Percentiles rank a stretch among this genome's conserved stretches.
These are phyloP conservation scores for Kazachstania sp. DNA, from an alignment of 1,139 yeast genomes.

Conservation along the genomic window DNA sequence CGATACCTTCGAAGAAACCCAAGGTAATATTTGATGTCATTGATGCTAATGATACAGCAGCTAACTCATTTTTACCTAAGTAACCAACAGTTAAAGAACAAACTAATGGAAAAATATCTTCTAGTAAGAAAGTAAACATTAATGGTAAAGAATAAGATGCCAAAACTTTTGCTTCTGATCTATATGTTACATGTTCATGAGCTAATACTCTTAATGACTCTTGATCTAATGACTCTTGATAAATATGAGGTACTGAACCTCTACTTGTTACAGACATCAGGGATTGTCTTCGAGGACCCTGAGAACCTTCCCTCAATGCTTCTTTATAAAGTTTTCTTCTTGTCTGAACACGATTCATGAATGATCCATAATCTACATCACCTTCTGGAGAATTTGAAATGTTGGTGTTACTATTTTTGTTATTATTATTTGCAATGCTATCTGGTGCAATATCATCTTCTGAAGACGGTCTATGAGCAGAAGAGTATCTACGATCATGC, in stretches of 20 bases:
- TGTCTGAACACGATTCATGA: constrained; percentile 33
- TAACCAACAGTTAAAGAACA: constrained; percentile 68
- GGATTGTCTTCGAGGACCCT: constrained; percentile 21
- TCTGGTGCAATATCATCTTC: not conserved
- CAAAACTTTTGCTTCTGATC: constrained; percentile 42
- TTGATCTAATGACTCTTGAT: constrained; percentile 27
- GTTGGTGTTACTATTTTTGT: not conserved
- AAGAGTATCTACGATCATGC: constrained; percentile 50
- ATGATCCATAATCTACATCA: constrained; percentile 33
- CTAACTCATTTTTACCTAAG: constrained; percentile 60
- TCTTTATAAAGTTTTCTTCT: constrained; percentile 18
- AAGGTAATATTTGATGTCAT: constrained; percentile 83
- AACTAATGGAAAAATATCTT: constrained; percentile 64
- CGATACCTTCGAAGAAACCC: constrained; percentile 79
- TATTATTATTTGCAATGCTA: not conserved
- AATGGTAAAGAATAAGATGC: constrained; percentile 54
- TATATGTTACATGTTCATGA: constrained; percentile 39
- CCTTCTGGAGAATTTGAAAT: constrained; percentile 11
- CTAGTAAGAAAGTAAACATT: constrained; percentile 57
- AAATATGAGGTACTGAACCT: constrained; percentile 30
- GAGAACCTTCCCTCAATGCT: constrained; percentile 23
- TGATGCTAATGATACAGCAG: constrained; percentile 77
- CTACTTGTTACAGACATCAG: constrained; percentile 26
- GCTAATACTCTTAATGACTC: constrained; percentile 39
- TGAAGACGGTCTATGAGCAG: constrained; percentile 15